Base-by-base conservation (phyloP, 108 stramenopile genomes). In the Nitzschia putrida region DNA sequence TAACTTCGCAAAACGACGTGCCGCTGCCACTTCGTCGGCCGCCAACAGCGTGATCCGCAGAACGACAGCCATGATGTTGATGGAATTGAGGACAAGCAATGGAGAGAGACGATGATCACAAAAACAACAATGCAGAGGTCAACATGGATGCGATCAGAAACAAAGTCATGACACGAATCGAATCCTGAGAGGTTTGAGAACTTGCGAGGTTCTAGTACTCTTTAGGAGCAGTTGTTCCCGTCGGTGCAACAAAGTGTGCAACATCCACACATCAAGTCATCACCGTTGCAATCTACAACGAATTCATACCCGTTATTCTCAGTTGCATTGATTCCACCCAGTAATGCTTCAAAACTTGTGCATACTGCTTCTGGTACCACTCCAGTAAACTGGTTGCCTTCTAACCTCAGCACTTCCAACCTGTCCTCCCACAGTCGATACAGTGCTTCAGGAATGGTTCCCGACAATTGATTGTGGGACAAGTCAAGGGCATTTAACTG, bases 171-270 rank as follows among this genome's bases (percentile, higher is more conserved):
- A n/a, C n/a, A n/a, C n/a, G n/a, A n/a, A n/a, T n/a, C n/a, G n/a
- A n/a, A n/a, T n/a, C n/a, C n/a, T n/a, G n/a, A n/a, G n/a, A n/a
- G n/a, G n/a, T n/a, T n/a, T n/a, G n/a, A n/a, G n/a, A n/a, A n/a
- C n/a, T n/a, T n/a, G n/a, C n/a, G n/a, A n/a, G n/a, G n/a, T n/a
- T n/a, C n/a, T n/a, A n/a, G n/a, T n/a, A n/a, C n/a, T n/a, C n/a
- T n/a, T n/a, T 34, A 34, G 29, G 29, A 34, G 7, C 58, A 59
- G 1, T 59, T 1, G 3, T 34, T 21, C 9, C 58, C 58, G 38
- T 59, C n/a, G 2, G 38, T 10, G 20, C 58, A 59, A 37, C 58
- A 59, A 13, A 59, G n/a, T 6, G 58, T 59, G 20, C 58, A 59
- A 21, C 58, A 59, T 13, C 5, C 1, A 41, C 58, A 59, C 16